phyloP scores from a whole-genome alignment of 139 green algal genomes.

The Picocystis salinarum region DNA sequence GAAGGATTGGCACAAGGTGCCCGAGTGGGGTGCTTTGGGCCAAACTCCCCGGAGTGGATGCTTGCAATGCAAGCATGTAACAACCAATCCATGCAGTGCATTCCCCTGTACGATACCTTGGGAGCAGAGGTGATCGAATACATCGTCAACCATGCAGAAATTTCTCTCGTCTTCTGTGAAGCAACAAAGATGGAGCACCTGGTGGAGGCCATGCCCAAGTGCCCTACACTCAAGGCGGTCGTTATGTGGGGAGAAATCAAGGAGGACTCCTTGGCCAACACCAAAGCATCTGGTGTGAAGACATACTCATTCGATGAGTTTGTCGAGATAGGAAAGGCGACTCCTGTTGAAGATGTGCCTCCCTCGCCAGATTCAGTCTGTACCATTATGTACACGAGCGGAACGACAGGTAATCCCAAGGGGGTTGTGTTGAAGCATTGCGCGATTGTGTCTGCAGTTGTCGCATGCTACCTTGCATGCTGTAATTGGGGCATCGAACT shows the following conservation, averaged over 20 bases:
- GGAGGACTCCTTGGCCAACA: constrained; percentile 2
- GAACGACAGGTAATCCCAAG: constrained; percentile 73
- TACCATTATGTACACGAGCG: constrained; percentile 90
- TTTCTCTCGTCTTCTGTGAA: constrained; percentile 26
- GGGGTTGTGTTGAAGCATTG: constrained; percentile 63
- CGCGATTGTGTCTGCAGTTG: constrained; percentile 34
- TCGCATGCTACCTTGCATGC: constrained; percentile 24
- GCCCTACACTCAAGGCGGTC: constrained; percentile 35
- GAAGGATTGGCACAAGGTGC: constrained; percentile 41
- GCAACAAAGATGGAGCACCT: constrained; percentile 41
- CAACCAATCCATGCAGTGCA: constrained; percentile 52
- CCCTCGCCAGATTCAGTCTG: constrained; percentile 27
- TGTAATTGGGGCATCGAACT: constrained; percentile 14
- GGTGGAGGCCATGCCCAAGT: constrained; percentile 28
- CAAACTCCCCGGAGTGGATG: constrained; percentile 84
- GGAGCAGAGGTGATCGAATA: constrained; percentile 76
- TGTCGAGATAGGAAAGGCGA: constrained; percentile 24
- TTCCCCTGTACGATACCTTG: constrained; percentile 90
- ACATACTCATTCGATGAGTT: constrained; percentile 43
- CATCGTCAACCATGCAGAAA: constrained; percentile 50
- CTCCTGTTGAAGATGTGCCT: constrained; percentile 19
- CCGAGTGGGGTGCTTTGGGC: constrained; percentile 46
- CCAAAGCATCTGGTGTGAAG: constrained; percentile 3
- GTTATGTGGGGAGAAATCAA: constrained; percentile 52
- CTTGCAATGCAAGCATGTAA: constrained; percentile 84